Base-by-base conservation (phyloP, 1,284 basidiomycete genomes). In the Trametes pubescens region DNA sequence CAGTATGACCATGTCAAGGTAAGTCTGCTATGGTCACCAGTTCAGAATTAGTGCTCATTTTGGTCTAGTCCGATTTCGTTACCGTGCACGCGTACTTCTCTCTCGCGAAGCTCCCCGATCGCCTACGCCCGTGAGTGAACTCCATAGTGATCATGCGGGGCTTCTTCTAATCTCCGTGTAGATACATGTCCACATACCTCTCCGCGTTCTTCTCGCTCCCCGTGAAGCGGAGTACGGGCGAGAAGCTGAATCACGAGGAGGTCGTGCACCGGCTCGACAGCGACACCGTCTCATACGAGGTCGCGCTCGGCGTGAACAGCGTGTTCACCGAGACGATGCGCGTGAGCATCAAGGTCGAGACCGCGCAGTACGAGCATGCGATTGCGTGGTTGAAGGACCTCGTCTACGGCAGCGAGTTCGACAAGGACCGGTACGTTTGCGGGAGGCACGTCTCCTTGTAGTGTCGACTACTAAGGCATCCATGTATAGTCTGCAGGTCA, bases 261-360 rank as follows among this genome's bases (percentile, higher is more conserved):
- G 96, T 99, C 24, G 88, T 99, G 66, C 90, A 96, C 76, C 86
- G 88, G 65, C 87, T 99, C 1, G 95, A 98, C 75, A 87, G 95
- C 71, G 90, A 98, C 71, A 98, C 97, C 0, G 93, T 99, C 29
- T 89, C 87, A 5, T 97, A 99, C 74, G 91, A 93, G 60, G 87
- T 86, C 53, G 82, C 84, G 49, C 83, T 95, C 7, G 94, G 95
- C n/a, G 77, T 89, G 52, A 82, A 84, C 32, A 84, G 83, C 67
- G 80, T 83, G 47, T 95, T 97, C 74, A 82, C 89, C 16, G 94
- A 99, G 71, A 84, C 85, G 10, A 77, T 95, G 59, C 87, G 91
- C 26, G 80, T 99, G 63, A 87, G 83, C 69, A 87, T 99, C 74
- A 94, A 93, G 77, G 95, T 96, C 5, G 93, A 98, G 77, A 86